A percentile compares a stretch with the other conserved stretches of the same genome.
Conservation (phyloP, 148 eudicot species). For the Cornus suecica region DNA sequence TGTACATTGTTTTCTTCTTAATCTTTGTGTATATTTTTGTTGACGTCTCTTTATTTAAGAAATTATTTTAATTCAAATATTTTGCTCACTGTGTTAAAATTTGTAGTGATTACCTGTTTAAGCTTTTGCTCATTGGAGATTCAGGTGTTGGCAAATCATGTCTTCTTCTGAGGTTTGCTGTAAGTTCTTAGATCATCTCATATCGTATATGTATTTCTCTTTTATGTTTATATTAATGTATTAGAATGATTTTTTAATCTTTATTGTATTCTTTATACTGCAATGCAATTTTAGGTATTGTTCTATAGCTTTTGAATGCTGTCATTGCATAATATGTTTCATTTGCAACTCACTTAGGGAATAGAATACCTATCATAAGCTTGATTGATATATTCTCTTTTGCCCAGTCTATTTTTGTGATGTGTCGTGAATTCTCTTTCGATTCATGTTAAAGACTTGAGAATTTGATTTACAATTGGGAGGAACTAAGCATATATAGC, state of each 20-base stretch:
- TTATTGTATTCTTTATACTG: not conserved
- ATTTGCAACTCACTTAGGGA: not conserved
- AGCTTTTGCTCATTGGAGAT: slow-evolving; percentile 65
- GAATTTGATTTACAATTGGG: too few relatives aligned
- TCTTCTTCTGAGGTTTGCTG: slow-evolving; percentile 67
- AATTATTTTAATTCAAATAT: not conserved
- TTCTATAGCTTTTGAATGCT: not conserved
- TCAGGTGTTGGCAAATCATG: slow-evolving; percentile 70
- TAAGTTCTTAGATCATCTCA: slow-evolving; percentile 20
- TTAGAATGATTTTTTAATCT: not conserved
- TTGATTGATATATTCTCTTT: too few relatives aligned
- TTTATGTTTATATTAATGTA: not conserved
- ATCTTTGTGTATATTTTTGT: too few relatives aligned
- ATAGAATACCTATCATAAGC: too few relatives aligned
- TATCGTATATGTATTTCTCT: not conserved
- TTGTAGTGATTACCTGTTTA: slow-evolving; percentile 60
- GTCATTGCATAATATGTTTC: not conserved
- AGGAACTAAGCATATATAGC: too few relatives aligned
- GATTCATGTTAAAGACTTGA: not conserved
- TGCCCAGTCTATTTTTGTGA: too few relatives aligned
- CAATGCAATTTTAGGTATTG: not conserved
- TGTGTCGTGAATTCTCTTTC: not conserved
- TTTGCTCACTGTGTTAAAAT: not conserved
- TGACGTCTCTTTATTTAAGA: not conserved
- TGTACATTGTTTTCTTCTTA: too few relatives aligned